Evolutionary conservation across 768 basidiomycete species (phyloP).

Genomic region (Boletus pseudo-olivaceus): DNA sequence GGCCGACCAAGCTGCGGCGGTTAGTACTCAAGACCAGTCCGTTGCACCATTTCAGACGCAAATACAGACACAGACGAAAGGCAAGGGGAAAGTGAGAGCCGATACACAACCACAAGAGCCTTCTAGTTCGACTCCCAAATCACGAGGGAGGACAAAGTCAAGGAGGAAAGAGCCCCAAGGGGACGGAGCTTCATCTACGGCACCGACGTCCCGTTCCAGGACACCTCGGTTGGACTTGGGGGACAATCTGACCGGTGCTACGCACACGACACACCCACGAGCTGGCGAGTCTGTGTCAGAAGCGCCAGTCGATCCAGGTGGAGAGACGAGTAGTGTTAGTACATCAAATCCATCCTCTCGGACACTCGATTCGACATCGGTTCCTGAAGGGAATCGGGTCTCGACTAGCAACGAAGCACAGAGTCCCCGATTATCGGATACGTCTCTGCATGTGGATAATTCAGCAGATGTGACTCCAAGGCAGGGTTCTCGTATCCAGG

Average conservation of each 20-base stretch:
- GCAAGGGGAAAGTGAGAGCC: constrained; percentile 22
- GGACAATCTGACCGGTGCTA: neutral
- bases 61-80: constrained; percentile 5
- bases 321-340: constrained; percentile 1
- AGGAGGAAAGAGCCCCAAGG: constrained; percentile 4
- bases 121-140: neutral
- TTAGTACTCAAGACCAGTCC: constrained; percentile 36
- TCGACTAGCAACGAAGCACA: neutral
- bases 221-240: constrained; percentile 17
- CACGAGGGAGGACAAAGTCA: constrained; percentile 10
- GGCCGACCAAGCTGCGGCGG: constrained; percentile 67
- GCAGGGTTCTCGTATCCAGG: constrained; percentile 8
- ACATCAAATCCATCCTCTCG: constrained; percentile 2
- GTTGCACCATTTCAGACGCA: neutral
- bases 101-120: constrained; percentile 1
- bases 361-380: constrained; percentile 3
- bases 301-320: constrained; percentile 21
- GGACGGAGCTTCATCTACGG: constrained; percentile 2
- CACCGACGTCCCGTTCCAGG: constrained; percentile 8
- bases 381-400: neutral
- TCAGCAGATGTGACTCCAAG: constrained; percentile 16
- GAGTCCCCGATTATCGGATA: neutral
- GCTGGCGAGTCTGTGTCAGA: constrained; percentile 5
- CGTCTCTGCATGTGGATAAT: constrained; percentile 1
- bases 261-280: neutral